Evolutionary conservation across 441 rosid species (phyloP), one percentile per base, ranked within the genome.

Genomic region (Caryocar brasiliense): DNA sequence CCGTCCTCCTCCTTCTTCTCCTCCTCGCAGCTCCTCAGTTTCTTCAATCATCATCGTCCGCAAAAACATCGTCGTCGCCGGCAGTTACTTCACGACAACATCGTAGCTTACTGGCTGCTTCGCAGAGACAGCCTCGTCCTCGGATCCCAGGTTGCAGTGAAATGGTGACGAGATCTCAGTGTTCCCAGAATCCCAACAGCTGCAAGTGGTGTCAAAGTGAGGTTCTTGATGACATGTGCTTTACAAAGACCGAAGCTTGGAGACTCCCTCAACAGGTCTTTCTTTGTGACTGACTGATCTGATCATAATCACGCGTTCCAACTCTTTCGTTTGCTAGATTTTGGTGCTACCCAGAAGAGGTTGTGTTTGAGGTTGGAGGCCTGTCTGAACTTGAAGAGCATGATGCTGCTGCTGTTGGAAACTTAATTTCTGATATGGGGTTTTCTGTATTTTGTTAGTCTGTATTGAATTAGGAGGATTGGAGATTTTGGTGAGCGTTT

Each of bases 121-220:
- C n/a, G 3, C 76, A 60, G 56, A 77, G 79, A 67, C 43, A 11
- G 7, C 50, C 39, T 39, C 28, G 15, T 19, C 54, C 11, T 29
- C 82, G 60, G 71, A 74, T 76, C 62, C 76, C 74, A 8, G 72
- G 59, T 33, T 89, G 95, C 70, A 51, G 63, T 41, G 74, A 73
- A 44, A 62, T 83, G 76, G 55, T 58, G 9, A 74, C 83, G 2
- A 72, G 80, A 77, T 76, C 88, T 65, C 86, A 70, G 39, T 89
- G 97, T 47, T 49, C 52, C 0, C 70, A 61, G 54, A 67, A 65
- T 64, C 83, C 85, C n/a, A 70, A 56, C n/a, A n/a, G n/a, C 37
- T 83, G 97, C 62, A 70, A 70, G 20, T 89, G 95, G 97, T 89
- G 93, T 59, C 75, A 62, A 5, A 89, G 95, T 32, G 85, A 83